Base-by-base conservation (phyloP, 1,284 basidiomycete species). In the Irpex lacteus region DNA sequence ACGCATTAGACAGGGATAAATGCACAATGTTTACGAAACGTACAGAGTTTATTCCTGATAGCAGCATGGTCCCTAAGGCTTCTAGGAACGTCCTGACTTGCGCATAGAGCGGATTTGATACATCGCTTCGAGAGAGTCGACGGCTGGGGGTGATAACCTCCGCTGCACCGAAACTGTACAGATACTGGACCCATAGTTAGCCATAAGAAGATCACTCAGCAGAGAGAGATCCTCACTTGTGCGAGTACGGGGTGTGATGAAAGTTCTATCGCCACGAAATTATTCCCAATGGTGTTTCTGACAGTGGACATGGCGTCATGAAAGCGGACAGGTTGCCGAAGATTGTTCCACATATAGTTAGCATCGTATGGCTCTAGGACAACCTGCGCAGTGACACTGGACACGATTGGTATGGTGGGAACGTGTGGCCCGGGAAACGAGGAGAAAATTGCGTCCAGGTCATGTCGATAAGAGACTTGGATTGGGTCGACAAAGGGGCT, bases 331-430 rank as follows among this genome's bases (percentile, higher is more conserved):
- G 77, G 73, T 0, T 70, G 62, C 6, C 73, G 70, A 6, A 71
- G 72, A 60, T 73, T 75, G 15, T 70, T 62, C 79, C 79, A 80
- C 53, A 74, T 75, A 64, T 80, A 80, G 15, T 76, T 66, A 6
- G 70, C 67, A 8, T 67, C 66, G 60, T 72, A 73, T 1, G 60
- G 36, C 4, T 57, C 50, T 26, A 59, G 44, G 49, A 69, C 62
- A 65, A 69, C 18, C 56, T 65, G 37, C 67, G 72, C 74, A 11
- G 70, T 71, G 19, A 66, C 50, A 2, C 72, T 72, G 4, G 75
- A 75, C 56, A 71, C 75, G 6, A 69, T 70, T 13, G 61, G 59
- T 21, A 71, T 65, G 0, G 50, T 64, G 0, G 73, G 71, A 3
- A 11, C 21, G 2, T 50, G 26, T 0, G 62, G 64, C 13, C 53